phyloP scores from a whole-genome alignment of 1,284 basidiomycete species.

The Cryptococcus sp. region DNA sequence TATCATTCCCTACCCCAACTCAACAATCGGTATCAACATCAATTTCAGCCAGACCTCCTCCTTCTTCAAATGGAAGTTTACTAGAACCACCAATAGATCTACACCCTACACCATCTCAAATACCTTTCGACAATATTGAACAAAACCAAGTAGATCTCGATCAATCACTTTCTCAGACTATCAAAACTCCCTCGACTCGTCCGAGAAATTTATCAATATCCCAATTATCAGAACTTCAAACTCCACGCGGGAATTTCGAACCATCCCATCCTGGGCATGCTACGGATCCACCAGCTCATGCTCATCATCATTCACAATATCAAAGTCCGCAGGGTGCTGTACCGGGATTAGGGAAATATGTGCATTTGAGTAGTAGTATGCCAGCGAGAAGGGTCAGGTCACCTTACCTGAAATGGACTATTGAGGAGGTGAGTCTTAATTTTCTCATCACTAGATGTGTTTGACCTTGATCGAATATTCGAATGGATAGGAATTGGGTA shows the following conservation, averaged over 20 bases:
- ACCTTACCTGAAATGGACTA: constrained; percentile 46
- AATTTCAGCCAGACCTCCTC: background rate
- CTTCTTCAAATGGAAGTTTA: background rate
- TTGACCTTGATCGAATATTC: no score
- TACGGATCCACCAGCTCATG: no score
- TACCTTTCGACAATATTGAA: background rate
- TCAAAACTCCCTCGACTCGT: constrained; percentile 17
- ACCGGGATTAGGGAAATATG: constrained; percentile 44
- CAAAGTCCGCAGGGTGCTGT: constrained; percentile 15
- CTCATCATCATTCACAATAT: no score
- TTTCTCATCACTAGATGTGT: no score
- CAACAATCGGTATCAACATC: no score
- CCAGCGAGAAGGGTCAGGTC: constrained; percentile 38
- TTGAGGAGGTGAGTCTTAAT: constrained; percentile 37
- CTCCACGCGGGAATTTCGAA: constrained; percentile 7
- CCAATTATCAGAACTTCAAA: constrained; percentile 14
- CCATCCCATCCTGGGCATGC: no score
- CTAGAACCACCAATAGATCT: background rate
- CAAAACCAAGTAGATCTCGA: no score
- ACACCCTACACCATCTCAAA: background rate
- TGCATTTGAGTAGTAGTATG: constrained; percentile 38
- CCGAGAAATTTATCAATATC: constrained; percentile 13
- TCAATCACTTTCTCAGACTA: background rate
- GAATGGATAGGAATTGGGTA: background rate
- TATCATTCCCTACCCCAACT: no score